phyloP scores from a whole-genome alignment of 1,139 yeast genomes.

The Lodderomyces parapsilosis region DNA sequence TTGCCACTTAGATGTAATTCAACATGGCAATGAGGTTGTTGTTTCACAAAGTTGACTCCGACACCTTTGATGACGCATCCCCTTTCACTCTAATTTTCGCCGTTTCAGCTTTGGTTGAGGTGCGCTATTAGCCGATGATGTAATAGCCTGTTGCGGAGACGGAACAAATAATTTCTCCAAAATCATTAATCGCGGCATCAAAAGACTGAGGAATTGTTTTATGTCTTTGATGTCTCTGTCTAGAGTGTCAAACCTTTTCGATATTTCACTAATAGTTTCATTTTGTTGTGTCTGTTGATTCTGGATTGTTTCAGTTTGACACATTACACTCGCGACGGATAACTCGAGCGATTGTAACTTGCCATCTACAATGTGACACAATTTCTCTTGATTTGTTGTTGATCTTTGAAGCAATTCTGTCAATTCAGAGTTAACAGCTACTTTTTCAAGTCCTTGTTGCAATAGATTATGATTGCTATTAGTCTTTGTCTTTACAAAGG shows the following conservation, averaged over 20 bases:
- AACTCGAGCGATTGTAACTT: neutral
- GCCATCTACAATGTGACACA: neutral
- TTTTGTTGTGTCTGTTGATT: neutral
- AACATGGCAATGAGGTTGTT: neutral
- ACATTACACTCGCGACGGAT: neutral
- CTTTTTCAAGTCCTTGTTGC: neutral
- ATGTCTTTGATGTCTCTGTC: constrained; percentile 14
- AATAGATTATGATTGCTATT: neutral
- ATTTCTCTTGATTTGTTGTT: neutral
- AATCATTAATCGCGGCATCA: constrained; percentile 21
- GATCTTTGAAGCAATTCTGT: neutral
- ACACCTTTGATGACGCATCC: neutral
- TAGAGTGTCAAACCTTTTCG: neutral
- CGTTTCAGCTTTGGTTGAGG: neutral
- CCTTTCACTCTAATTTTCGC: constrained; percentile 4
- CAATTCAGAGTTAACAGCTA: neutral
- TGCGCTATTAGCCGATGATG: neutral
- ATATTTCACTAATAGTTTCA: neutral
- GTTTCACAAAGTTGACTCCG: neutral
- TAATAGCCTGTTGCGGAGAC: neutral
- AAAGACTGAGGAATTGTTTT: constrained; percentile 20
- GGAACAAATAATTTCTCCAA: constrained; percentile 15
- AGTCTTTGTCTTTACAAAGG: neutral
- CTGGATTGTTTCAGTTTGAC: neutral
- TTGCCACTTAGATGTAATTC: neutral